These are phyloP conservation scores for Ascobolus immersus DNA, from an alignment of 495 filamentous ascomycete species.

Conservation along the genomic window DNA sequence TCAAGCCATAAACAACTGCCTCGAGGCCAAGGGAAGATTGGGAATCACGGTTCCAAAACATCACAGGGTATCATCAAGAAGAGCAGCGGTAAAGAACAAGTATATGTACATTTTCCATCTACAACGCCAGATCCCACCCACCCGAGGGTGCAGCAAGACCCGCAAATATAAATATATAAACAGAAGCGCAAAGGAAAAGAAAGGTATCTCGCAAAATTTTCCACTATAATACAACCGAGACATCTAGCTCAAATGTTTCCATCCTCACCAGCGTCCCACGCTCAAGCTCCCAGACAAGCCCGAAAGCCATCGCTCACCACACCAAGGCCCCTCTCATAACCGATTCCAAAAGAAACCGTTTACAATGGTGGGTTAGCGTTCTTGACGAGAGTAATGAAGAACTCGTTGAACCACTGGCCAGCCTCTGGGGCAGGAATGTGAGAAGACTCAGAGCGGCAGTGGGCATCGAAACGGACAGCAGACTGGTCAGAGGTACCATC, in stretches of 20 bases:
- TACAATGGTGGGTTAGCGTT: constrained; percentile 38
- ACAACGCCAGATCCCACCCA: too few species aligned
- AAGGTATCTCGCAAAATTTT: too few species aligned
- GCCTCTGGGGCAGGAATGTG: constrained; percentile 50
- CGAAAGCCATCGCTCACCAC: not conserved
- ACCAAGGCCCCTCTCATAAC: not conserved
- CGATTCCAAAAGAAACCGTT: constrained; percentile 2
- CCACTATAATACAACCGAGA: not conserved
- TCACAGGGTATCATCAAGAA: too few species aligned
- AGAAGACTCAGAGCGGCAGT: constrained; percentile 37
- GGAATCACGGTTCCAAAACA: too few species aligned
- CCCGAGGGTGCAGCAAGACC: too few species aligned
- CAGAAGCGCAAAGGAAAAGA: too few species aligned
- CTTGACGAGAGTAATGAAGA: constrained; percentile 42
- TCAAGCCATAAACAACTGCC: too few species aligned
- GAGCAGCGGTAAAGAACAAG: too few species aligned
- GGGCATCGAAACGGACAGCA: constrained; percentile 41
- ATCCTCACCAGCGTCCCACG: not conserved
- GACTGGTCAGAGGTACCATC: constrained; percentile 44
- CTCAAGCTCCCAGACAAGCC: not conserved
- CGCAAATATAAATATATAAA: too few species aligned
- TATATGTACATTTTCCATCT: too few species aligned
- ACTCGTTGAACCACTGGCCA: constrained; percentile 53
- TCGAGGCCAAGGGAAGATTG: too few species aligned
- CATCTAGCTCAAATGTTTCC: not conserved